Evolutionary conservation across 2,329 filamentous ascomycete species (phyloP).

Genomic region (Trichophyton equinum): DNA sequence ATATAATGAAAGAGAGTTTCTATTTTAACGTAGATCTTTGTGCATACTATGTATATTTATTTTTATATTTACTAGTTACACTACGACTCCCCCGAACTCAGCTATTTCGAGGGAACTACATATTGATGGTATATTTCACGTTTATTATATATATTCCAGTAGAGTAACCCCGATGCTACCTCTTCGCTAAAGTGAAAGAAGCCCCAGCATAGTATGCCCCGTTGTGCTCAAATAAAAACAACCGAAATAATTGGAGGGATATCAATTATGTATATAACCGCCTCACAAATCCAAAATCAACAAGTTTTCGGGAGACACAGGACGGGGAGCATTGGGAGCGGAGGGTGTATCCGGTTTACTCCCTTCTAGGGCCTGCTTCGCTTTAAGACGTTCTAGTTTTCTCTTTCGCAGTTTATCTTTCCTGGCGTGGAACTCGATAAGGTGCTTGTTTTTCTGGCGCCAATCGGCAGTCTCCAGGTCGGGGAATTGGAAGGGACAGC

Average conservation of each 20-base stretch:
- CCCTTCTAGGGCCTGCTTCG: neutral
- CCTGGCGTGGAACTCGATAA: constrained; percentile 1
- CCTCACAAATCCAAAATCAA: constrained; percentile 4
- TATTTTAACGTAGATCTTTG: neutral
- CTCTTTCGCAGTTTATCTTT: constrained; percentile 1
- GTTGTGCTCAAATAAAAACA: neutral
- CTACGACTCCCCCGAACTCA: neutral
- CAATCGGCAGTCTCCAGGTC: neutral
- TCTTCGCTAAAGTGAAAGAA: neutral
- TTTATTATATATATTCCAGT: neutral
- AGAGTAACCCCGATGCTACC: neutral
- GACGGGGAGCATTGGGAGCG: neutral
- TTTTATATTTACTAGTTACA: neutral
- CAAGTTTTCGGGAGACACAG: constrained; percentile 1
- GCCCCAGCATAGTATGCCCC: neutral
- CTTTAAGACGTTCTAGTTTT: neutral
- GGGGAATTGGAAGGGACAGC: neutral
- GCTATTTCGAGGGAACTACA: neutral
- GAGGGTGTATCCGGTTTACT: neutral
- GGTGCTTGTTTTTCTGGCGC: neutral
- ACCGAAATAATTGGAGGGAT: neutral
- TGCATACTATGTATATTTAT: neutral
- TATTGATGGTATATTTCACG: neutral
- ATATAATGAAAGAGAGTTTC: neutral
- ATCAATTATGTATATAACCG: neutral